phyloP scores from a whole-genome alignment of 2,329 filamentous ascomycete genomes.

The Ploettnerulaceae sp. region DNA sequence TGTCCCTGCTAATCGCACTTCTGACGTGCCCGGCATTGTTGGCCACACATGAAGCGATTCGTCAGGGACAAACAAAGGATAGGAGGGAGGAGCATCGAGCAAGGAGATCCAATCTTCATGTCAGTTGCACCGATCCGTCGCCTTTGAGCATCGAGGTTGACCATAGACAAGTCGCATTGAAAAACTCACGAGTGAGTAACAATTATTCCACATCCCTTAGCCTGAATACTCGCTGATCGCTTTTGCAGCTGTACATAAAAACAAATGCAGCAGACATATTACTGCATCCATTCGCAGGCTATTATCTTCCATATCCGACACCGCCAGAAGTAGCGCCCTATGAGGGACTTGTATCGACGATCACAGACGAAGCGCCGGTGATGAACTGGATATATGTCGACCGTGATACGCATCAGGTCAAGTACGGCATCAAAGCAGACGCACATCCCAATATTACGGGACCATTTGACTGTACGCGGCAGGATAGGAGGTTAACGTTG shows the following conservation, averaged over 20 bases:
- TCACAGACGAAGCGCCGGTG: slow-evolving; percentile 50
- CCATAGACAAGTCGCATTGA: slow-evolving; percentile 41
- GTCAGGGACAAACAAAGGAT: slow-evolving; percentile 45
- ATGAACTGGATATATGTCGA: slow-evolving; percentile 65
- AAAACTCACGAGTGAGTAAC: slow-evolving; percentile 42
- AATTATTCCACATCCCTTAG: slow-evolving; percentile 20
- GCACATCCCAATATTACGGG: slow-evolving; percentile 69
- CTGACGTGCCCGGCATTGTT: slow-evolving; percentile 39
- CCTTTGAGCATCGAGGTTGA: slow-evolving; percentile 41
- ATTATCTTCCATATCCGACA: slow-evolving; percentile 53
- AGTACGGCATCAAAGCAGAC: slow-evolving; percentile 64
- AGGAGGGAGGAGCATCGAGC: slow-evolving; percentile 46
- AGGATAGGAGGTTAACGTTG: slow-evolving; percentile 46
- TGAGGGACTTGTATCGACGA: slow-evolving; percentile 48
- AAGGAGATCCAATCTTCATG: slow-evolving; percentile 44
- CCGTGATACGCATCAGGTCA: slow-evolving; percentile 51
- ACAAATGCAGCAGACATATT: slow-evolving; percentile 9
- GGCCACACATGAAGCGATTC: slow-evolving; percentile 45
- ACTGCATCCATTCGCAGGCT: slow-evolving; percentile 49
- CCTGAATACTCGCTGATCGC: slow-evolving; percentile 16
- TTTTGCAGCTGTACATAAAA: slow-evolving; percentile 14
- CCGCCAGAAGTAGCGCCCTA: slow-evolving; percentile 34
- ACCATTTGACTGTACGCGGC: slow-evolving; percentile 59
- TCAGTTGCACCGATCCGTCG: slow-evolving; percentile 42
- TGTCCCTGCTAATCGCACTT: slow-evolving; percentile 22